These are phyloP conservation scores for Xanthoconium separans DNA, from an alignment of 1,284 basidiomycete genomes.

Conservation along the genomic window DNA sequence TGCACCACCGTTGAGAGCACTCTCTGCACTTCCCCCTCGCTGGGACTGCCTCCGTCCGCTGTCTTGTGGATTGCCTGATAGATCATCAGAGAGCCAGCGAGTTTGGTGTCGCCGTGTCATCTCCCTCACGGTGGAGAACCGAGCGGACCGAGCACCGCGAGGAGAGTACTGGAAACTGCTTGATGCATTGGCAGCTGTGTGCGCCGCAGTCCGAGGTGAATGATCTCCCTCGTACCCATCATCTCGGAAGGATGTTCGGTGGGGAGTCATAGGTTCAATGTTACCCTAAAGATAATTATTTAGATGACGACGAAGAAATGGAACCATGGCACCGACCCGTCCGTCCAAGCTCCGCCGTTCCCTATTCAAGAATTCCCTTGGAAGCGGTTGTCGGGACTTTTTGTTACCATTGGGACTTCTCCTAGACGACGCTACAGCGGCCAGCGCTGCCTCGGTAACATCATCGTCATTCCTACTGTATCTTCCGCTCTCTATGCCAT, in stretches of 20 bases:
- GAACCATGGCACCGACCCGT: slow-evolving; percentile 37
- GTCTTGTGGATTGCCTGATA: slow-evolving; percentile 25
- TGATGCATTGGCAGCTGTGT: slow-evolving; percentile 20
- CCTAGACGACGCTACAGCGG: slow-evolving; percentile 57
- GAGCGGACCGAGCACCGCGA: slow-evolving; percentile 34
- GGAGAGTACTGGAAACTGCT: slow-evolving; percentile 27
- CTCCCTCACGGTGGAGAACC: slow-evolving; percentile 47
- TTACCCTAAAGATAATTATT: slow-evolving; percentile 18
- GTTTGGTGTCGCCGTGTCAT: slow-evolving; percentile 48
- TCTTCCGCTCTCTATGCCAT: slow-evolving; percentile 26
- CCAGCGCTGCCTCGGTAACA: slow-evolving; percentile 56
- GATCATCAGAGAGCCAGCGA: slow-evolving; percentile 49
- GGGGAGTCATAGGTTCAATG: slow-evolving; percentile 28
- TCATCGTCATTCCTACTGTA: slow-evolving; percentile 33
- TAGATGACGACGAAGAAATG: slow-evolving; percentile 2
- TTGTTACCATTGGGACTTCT: slow-evolving; percentile 43
- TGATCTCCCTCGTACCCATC: slow-evolving; percentile 18
- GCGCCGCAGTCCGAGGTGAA: slow-evolving; percentile 20
- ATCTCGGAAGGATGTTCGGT: slow-evolving; percentile 19
- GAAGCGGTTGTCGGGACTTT: slow-evolving; percentile 54
- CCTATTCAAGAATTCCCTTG: slow-evolving; percentile 56
- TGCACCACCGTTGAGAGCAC: slow-evolving; percentile 40
- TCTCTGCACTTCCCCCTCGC: slow-evolving; percentile 67
- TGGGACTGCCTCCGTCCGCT: slow-evolving; percentile 46
- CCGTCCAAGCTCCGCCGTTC: slow-evolving; percentile 41